Percentiles rank a stretch among this genome's conserved stretches.
Conservation (phyloP, 495 filamentous ascomycete species). For the Penicillium odoratum region DNA sequence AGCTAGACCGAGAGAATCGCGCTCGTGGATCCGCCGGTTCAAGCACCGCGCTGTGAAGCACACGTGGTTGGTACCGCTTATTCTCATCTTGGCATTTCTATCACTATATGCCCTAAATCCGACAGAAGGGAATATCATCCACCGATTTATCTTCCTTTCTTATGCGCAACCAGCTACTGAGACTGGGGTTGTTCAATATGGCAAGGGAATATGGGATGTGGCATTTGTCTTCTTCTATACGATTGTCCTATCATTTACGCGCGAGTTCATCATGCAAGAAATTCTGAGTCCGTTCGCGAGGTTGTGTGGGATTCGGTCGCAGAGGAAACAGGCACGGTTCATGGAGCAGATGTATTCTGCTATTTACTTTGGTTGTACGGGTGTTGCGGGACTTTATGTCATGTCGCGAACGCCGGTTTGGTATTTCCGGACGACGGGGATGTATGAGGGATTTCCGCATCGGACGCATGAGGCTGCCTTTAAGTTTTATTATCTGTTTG, state of each 20-base stretch:
- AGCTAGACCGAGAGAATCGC: constrained; percentile 12
- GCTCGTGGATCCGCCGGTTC: constrained; percentile 53
- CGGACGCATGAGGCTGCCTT: constrained; percentile 70
- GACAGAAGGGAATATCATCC: constrained; percentile 68
- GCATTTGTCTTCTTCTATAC: constrained; percentile 83
- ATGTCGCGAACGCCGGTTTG: constrained; percentile 83
- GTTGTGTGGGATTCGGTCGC: constrained; percentile 58
- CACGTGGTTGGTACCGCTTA: constrained; percentile 72
- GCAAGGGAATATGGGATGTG: constrained; percentile 78
- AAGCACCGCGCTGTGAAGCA: constrained; percentile 16
- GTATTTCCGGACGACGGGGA: constrained; percentile 83
- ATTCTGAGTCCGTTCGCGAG: constrained; percentile 70
- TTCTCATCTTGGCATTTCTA: constrained; percentile 58
- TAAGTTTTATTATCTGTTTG: constrained; percentile 90
- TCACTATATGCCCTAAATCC: constrained; percentile 70
- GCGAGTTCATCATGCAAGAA: constrained; percentile 91
- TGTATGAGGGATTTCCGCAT: constrained; percentile 86
- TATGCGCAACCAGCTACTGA: constrained; percentile 58
- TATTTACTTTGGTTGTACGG: constrained; percentile 78
- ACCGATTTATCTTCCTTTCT: constrained; percentile 82
- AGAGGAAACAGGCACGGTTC: constrained; percentile 77
- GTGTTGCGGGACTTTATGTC: constrained; percentile 78
- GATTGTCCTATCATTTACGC: constrained; percentile 78
- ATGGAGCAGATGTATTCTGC: constrained; percentile 94
- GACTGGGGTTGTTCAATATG: constrained; percentile 61